A percentile compares a stretch with the other conserved stretches of the same genome.
Conservation (phyloP, 2,329 filamentous ascomycete genomes). For the Phaeophleospora eucalypticola region DNA sequence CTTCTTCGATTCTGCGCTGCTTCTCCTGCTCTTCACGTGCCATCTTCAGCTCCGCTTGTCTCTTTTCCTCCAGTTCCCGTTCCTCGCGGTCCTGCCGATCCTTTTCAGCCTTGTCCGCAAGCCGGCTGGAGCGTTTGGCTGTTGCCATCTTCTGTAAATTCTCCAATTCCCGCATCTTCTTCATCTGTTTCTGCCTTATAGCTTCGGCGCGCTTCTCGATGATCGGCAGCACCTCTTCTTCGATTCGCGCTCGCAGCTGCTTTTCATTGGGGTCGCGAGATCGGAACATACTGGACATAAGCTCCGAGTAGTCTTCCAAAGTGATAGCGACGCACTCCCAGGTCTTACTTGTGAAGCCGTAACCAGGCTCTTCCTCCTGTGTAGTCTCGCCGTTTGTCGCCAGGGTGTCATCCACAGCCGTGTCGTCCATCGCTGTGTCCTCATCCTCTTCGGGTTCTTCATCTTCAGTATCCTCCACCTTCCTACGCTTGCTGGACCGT, state of each 20-base stretch:
- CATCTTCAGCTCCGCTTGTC: constrained; percentile 59
- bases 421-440: constrained; percentile 39
- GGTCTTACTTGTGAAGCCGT: constrained; percentile 66
- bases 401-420: constrained; percentile 38
- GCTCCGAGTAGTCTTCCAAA: constrained; percentile 67
- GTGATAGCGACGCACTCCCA: constrained; percentile 92
- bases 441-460: constrained; percentile 42
- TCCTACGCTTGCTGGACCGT: constrained; percentile 69
- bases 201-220: constrained; percentile 70
- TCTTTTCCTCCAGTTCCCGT: constrained; percentile 66
- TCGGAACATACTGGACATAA: constrained; percentile 68
- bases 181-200: constrained; percentile 67
- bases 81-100: constrained; percentile 69
- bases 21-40: constrained; percentile 57
- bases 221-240: constrained; percentile 76
- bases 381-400: constrained; percentile 28
- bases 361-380: constrained; percentile 39
- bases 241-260: constrained; percentile 64
- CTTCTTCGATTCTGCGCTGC: constrained; percentile 64
- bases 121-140: constrained; percentile 86
- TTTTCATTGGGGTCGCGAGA: constrained; percentile 84
- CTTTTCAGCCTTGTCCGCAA: constrained; percentile 76
- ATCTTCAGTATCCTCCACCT: constrained; percentile 47
- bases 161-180: constrained; percentile 73
- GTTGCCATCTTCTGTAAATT: constrained; percentile 84